Evolutionary conservation across 208 protist species (phyloP).

Genomic region (Leptomonas pyrrhocoris): DNA sequence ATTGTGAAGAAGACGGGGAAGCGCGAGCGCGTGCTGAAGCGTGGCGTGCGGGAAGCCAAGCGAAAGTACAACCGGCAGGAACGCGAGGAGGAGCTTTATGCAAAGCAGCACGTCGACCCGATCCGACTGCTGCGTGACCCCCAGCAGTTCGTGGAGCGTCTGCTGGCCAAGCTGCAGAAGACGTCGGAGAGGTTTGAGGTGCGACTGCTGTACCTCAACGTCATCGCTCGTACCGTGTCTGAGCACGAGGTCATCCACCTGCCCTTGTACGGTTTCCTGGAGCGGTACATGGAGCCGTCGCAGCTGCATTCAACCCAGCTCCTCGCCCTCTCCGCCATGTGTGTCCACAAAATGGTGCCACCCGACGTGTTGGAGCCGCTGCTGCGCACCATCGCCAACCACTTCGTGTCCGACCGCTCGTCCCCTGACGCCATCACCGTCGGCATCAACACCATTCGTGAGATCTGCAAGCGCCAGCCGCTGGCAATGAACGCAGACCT

Average conservation of each 20-base stretch:
- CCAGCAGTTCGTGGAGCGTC: slow-evolving; percentile 95
- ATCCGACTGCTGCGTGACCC: slow-evolving; percentile 96
- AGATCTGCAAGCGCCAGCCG: slow-evolving; percentile 95
- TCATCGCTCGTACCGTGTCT: slow-evolving; percentile 95
- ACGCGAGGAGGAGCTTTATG: slow-evolving; percentile 70
- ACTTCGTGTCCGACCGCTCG: slow-evolving; percentile 96
- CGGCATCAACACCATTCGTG: slow-evolving; percentile 96
- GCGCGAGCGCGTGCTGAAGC: slow-evolving; percentile 87
- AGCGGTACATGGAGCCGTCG: slow-evolving; percentile 96
- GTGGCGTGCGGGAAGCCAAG: slow-evolving; percentile 64
- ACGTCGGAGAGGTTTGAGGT: slow-evolving; percentile 96
- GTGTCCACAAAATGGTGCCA: slow-evolving; percentile 94
- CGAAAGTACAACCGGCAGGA: slow-evolving; percentile 88
- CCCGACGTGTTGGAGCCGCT: slow-evolving; percentile 94
- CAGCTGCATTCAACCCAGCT: slow-evolving; percentile 96
- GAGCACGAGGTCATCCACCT: slow-evolving; percentile 96
- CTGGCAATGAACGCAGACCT: slow-evolving; percentile 94
- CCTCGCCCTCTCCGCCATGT: slow-evolving; percentile 94
- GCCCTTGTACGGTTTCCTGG: slow-evolving; percentile 96
- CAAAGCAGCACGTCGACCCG: slow-evolving; percentile 92
- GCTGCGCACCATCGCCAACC: slow-evolving; percentile 94
- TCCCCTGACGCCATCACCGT: slow-evolving; percentile 94
- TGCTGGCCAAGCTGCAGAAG: slow-evolving; percentile 92
- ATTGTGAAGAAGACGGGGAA: slow-evolving; percentile 93
- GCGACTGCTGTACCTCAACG: slow-evolving; percentile 95